These are phyloP conservation scores for Penicillium taxi DNA, from an alignment of 495 filamentous ascomycete species.

Conservation along the genomic window DNA sequence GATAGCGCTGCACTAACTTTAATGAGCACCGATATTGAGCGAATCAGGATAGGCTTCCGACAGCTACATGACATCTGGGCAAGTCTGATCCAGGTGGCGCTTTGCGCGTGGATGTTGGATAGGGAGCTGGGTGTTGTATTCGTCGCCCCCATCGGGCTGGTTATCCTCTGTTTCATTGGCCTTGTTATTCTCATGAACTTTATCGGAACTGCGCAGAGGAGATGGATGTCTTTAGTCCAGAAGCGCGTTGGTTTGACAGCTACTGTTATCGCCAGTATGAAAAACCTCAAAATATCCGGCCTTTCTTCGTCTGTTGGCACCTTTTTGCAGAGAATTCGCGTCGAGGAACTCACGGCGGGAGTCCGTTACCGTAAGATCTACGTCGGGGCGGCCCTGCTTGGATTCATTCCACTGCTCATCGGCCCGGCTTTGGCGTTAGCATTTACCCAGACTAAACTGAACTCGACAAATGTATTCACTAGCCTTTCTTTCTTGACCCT, in stretches of 20 bases:
- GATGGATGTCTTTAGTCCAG: conserved; percentile 15
- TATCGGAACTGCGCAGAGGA: conserved; percentile 9
- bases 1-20: conserved; percentile 46
- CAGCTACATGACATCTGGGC: conserved; percentile 44
- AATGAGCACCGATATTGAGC: conserved; percentile 49
- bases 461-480: neutral
- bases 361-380: neutral
- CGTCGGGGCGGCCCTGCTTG: neutral
- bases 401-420: neutral
- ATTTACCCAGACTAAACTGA: neutral
- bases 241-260: conserved; percentile 18
- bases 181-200: conserved; percentile 13
- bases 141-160: conserved; percentile 30
- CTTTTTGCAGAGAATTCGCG: neutral
- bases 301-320: neutral
- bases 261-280: conserved; percentile 38
- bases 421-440: neutral
- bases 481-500: neutral
- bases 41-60: conserved; percentile 27
- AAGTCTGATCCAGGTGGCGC: conserved; percentile 39
- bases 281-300: conserved; percentile 13
- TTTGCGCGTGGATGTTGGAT: conserved; percentile 46
- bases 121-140: conserved; percentile 37
- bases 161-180: conserved; percentile 16
- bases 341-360: neutral